phyloP scores from a whole-genome alignment of 2,329 filamentous ascomycete genomes.

The Phoma sp. region DNA sequence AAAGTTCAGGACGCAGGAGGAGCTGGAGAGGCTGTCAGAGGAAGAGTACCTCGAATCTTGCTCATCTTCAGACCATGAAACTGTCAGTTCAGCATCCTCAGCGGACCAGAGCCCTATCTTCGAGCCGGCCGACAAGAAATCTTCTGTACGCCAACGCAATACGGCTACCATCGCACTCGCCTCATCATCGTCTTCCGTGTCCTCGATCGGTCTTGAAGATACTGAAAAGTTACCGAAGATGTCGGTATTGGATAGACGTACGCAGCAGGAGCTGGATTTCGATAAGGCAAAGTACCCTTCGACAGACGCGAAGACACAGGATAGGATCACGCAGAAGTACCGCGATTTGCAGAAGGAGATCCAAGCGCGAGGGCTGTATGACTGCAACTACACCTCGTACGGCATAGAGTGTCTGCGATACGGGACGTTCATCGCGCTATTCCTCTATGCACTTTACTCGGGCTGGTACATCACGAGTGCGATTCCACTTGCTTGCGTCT shows the following conservation, averaged over 20 bases:
- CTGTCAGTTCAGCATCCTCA: constrained; percentile 56
- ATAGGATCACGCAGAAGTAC: constrained; percentile 80
- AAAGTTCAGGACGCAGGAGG: constrained; percentile 67
- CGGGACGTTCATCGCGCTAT: constrained; percentile 67
- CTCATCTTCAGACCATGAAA: constrained; percentile 36
- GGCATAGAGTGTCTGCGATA: constrained; percentile 78
- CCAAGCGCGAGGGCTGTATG: constrained; percentile 75
- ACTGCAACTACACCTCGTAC: constrained; percentile 85
- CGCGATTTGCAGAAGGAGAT: constrained; percentile 77
- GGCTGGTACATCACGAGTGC: constrained; percentile 67
- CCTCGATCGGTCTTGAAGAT: constrained; percentile 57
- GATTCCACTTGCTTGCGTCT: constrained; percentile 79
- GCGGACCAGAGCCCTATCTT: constrained; percentile 65
- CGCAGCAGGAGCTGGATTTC: constrained; percentile 75
- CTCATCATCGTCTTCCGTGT: constrained; percentile 67
- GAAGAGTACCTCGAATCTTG: constrained; percentile 33
- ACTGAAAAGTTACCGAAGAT: constrained; percentile 51
- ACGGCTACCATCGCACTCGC: constrained; percentile 46
- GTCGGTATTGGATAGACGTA: constrained; percentile 75
- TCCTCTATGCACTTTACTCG: constrained; percentile 57
- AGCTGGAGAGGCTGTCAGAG: constrained; percentile 47
- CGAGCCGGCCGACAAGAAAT: constrained; percentile 57
- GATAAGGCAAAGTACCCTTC: constrained; percentile 84
- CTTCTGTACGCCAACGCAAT: constrained; percentile 47
- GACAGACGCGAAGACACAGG: constrained; percentile 76